phyloP scores from a whole-genome alignment of 2,329 filamentous ascomycete species.

The Fusarium pseudocircinatum region DNA sequence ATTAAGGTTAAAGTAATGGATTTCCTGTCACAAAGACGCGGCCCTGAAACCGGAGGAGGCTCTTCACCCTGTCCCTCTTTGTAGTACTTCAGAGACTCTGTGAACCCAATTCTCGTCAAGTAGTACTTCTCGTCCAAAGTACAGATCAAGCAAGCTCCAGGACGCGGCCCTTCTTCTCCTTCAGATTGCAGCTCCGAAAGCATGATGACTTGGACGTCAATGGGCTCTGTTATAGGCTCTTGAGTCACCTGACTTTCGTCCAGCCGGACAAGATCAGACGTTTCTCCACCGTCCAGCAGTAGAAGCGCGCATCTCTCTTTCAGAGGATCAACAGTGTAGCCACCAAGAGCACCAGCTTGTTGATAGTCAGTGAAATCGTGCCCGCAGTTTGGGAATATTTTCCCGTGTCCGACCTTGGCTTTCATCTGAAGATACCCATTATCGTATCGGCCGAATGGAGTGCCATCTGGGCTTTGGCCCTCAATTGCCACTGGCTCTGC shows the following conservation, averaged over 20 bases:
- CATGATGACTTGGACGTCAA: not conserved
- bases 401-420: not conserved
- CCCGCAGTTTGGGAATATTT: not conserved
- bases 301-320: not conserved
- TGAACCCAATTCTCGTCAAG: not conserved
- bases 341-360: rapidly evolving
- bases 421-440: not conserved
- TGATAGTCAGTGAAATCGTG: not conserved
- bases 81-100: not conserved
- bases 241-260: not conserved
- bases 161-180: not conserved
- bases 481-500: not conserved
- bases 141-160: not conserved
- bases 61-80: not conserved
- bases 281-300: not conserved
- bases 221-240: not conserved
- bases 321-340: not conserved
- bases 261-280: not conserved
- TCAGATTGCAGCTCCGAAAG: not conserved
- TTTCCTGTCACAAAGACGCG: not conserved
- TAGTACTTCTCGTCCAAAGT: not conserved
- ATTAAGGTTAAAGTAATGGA: not conserved
- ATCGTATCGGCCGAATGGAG: not conserved
- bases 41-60: not conserved
- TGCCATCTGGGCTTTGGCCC: not conserved